Percentiles rank a stretch among this genome's conserved stretches.
These are phyloP conservation scores for Bremia lactucae DNA, from an alignment of 352 stramenopile species.

Conservation along the genomic window DNA sequence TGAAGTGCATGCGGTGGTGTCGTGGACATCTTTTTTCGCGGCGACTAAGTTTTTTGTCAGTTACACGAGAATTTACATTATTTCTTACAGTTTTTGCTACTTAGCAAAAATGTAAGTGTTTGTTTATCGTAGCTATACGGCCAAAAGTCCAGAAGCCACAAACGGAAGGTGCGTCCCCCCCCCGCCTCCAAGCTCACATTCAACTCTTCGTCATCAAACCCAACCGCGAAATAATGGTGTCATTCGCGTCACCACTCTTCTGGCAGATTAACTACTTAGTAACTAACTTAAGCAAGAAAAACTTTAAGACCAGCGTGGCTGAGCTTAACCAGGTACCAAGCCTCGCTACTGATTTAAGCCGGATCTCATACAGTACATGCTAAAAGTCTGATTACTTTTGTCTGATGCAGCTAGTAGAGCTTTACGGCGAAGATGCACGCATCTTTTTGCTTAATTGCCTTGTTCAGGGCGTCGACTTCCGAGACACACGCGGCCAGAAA, in stretches of 20 bases:
- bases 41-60: too few relatives aligned
- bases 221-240: slow-evolving; percentile 47
- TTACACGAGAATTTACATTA: too few relatives aligned
- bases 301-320: slow-evolving; percentile 88
- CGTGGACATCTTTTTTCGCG: slow-evolving; percentile 7
- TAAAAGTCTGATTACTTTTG: slow-evolving; percentile 1
- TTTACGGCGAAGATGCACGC: slow-evolving; percentile 86
- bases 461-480: slow-evolving; percentile 87
- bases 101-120: too few relatives aligned
- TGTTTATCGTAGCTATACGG: slow-evolving; percentile 19
- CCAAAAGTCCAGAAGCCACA: slow-evolving; percentile 13
- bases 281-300: slow-evolving; percentile 90
- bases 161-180: slow-evolving; percentile 11
- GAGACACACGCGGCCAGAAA: slow-evolving; percentile 73
- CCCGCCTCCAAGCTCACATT: background rate
- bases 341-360: slow-evolving; percentile 10
- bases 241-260: slow-evolving; percentile 87
- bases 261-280: slow-evolving; percentile 92
- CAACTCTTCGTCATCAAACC: slow-evolving; percentile 1
- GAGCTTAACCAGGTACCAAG: slow-evolving; percentile 84
- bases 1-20: slow-evolving; percentile 37
- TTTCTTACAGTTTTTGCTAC: too few relatives aligned
- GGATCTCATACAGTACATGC: background rate
- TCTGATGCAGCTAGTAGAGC: slow-evolving; percentile 63
- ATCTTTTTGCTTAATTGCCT: slow-evolving; percentile 88